Conservation (phyloP, 129 eudicot species). For the Daucus carota region DNA sequence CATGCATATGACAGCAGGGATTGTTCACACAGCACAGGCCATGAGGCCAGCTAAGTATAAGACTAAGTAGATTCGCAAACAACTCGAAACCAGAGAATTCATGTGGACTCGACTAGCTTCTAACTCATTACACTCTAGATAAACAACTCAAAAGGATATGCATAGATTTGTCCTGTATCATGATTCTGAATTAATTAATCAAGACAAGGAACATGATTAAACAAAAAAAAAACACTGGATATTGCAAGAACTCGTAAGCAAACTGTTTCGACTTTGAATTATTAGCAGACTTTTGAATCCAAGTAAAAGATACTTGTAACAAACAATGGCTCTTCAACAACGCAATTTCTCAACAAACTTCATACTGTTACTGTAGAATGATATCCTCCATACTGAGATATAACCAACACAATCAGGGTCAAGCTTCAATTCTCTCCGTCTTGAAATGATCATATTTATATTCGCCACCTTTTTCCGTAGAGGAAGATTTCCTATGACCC, state of each 20-base stretch:
- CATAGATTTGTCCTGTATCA: background rate
- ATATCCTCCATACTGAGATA: background rate
- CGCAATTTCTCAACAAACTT: background rate
- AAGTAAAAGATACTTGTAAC: conserved; percentile 13
- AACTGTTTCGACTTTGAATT: background rate
- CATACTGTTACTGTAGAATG: background rate
- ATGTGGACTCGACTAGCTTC: conserved; percentile 11
- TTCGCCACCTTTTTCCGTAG: too few species aligned
- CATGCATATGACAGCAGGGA: conserved; percentile 15
- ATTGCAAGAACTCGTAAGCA: conserved; percentile 5
- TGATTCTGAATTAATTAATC: background rate
- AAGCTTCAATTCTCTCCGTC: background rate
- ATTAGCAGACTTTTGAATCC: background rate
- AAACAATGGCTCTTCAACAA: background rate
- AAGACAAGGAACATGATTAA: background rate
- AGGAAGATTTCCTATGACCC: too few species aligned
- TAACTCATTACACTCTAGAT: background rate
- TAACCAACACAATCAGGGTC: background rate
- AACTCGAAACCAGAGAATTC: background rate
- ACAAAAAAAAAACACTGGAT: background rate
- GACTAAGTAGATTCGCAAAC: background rate
- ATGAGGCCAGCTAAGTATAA: background rate
- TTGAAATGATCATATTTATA: too few species aligned
- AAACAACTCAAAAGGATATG: conserved; percentile 8
- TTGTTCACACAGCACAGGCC: conserved; percentile 12